Base-by-base conservation (phyloP, 148 eudicot genomes). In the Vaccinium darrowii region DNA sequence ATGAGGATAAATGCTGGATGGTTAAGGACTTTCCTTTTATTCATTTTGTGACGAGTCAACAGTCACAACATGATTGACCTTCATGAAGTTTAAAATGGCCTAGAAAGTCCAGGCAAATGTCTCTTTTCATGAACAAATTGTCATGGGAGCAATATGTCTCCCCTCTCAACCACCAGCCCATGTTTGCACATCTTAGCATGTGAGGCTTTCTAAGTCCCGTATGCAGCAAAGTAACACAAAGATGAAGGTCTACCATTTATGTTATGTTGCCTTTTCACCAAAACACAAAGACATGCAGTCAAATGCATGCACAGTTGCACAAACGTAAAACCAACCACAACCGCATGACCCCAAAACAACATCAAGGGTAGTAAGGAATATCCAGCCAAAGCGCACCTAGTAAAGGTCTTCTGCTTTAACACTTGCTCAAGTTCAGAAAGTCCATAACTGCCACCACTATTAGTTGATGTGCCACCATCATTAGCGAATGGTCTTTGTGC, bases 331-430 rank as follows among this genome's bases (percentile, higher is more conserved):
- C 30, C n/a, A 23, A 25, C 2, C 25, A 72, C 7, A 53, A 43
- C 13, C 8, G 52, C 25, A 16, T 53, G 14, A 56, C 30, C 53
- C 27, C 63, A 80, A 33, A 76, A 50, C 56, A 49, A n/a, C 11
- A 14, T 2, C 51, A 79, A 54, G 51, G 25, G 51, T 21, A 75
- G 60, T 50, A 23, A 82, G 79, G 49, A 51, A 57, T 21, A 63
- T 12, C 49, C 25, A 81, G 57, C 21, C 50, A 77, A 56, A 74
- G 83, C 86, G 77, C 88, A 90, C 98, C 98, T 94, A 85, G 95
- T 92, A 87, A 95, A 97, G 1, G 92, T 95, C 91, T 91, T 97
- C 71, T 94, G 92, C 90, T 93, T 95, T 83, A 97, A 84, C 80
- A 94, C 84, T 83, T 89, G 91, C 90, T 97, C 99, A 78, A 97